phyloP scores from a whole-genome alignment of 352 stramenopile genomes.

The Phytophthora capsici region DNA sequence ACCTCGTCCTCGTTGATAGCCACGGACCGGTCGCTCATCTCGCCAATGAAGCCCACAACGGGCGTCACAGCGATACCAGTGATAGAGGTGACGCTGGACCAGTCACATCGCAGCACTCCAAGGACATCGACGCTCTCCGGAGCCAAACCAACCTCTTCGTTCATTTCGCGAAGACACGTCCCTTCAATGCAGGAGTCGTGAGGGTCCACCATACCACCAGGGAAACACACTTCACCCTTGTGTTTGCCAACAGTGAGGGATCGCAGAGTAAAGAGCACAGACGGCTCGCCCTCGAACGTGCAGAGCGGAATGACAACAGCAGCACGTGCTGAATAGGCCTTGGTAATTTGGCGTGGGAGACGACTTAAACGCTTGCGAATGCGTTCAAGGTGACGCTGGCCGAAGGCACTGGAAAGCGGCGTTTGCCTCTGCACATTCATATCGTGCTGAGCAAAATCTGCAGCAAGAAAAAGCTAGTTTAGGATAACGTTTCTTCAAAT shows the following conservation, averaged over 20 bases:
- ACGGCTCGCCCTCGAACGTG: constrained; percentile 94
- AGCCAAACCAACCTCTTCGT: constrained; percentile 95
- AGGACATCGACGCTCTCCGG: constrained; percentile 90
- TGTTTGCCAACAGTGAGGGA: constrained; percentile 92
- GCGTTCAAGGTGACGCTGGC: constrained; percentile 87
- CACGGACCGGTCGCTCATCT: constrained; percentile 91
- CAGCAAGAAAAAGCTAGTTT: constrained; percentile 2
- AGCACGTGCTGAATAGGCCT: constrained; percentile 91
- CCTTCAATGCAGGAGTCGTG: constrained; percentile 93
- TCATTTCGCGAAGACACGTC: constrained; percentile 98
- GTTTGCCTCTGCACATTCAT: constrained; percentile 50
- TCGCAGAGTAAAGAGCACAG: constrained; percentile 96
- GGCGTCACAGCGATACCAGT: constrained; percentile 98
- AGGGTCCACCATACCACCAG: constrained; percentile 95
- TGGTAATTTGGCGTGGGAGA: constrained; percentile 94
- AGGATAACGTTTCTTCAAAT: constrained; percentile 2
- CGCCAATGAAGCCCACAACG: constrained; percentile 96
- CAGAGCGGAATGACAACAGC: constrained; percentile 97
- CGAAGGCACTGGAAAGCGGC: constrained; percentile 78
- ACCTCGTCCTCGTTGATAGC: constrained; percentile 96
- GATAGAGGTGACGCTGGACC: constrained; percentile 94
- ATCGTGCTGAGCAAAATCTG: constrained; percentile 58
- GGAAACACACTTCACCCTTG: constrained; percentile 97
- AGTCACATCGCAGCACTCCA: constrained; percentile 96
- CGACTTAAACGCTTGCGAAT: constrained; percentile 95